phyloP scores from a whole-genome alignment of 352 stramenopile species.

The Phytopythium sindhum region DNA sequence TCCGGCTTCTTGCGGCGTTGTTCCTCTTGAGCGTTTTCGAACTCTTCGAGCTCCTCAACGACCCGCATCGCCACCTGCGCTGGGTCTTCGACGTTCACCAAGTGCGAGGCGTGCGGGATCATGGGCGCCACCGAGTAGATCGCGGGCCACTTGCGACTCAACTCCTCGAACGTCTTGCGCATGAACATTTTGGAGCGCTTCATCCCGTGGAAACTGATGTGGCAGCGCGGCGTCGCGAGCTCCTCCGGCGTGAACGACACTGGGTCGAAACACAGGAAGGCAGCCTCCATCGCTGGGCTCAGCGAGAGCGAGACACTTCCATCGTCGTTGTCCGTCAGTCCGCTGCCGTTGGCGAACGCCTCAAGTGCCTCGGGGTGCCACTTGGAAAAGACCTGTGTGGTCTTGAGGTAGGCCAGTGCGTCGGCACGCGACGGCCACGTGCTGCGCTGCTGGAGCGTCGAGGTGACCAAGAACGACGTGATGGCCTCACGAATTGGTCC shows the following conservation, averaged over 20 bases:
- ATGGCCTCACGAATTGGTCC: background rate
- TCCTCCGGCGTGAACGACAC: conserved; percentile 11
- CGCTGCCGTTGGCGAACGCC: background rate
- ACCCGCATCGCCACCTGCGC: conserved; percentile 9
- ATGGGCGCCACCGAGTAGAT: conserved; percentile 15
- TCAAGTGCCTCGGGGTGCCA: background rate
- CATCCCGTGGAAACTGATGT: conserved; percentile 15
- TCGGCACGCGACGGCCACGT: background rate
- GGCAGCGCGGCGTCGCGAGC: conserved; percentile 12
- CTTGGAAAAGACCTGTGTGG: background rate
- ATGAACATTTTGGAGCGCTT: conserved; percentile 24
- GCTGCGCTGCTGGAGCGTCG: conserved; percentile 8
- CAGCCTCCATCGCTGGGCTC: conserved; percentile 11
- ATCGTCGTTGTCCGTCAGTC: background rate
- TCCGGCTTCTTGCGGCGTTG: background rate
- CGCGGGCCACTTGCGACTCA: conserved; percentile 14
- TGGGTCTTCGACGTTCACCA: conserved; percentile 27
- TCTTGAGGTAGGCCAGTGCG: conserved; percentile 1
- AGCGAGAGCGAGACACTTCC: conserved; percentile 10
- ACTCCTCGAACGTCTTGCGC: conserved; percentile 6
- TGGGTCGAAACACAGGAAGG: conserved; percentile 12
- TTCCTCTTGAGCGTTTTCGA: background rate
- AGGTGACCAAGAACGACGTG: conserved; percentile 8
- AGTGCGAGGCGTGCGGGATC: conserved; percentile 17
- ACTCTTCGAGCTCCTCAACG: conserved; percentile 8